These are phyloP conservation scores for Aphanocladium album DNA, from an alignment of 2,329 filamentous ascomycete genomes.

Conservation along the genomic window DNA sequence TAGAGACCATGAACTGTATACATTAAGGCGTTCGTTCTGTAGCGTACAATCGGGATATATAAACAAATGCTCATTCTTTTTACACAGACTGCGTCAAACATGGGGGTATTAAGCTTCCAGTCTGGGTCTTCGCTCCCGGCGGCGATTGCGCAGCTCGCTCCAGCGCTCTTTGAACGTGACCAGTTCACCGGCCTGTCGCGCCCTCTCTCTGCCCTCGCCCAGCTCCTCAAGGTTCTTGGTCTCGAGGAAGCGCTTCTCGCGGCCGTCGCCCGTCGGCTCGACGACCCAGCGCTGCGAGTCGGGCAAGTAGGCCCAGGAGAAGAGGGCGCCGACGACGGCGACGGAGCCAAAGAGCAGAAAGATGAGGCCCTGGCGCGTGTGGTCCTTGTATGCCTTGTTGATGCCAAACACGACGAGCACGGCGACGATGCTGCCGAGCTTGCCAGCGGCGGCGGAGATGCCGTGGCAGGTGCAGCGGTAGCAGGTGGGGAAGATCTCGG, in stretches of 20 bases:
- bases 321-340: conserved; percentile 43
- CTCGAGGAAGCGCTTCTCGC: conserved; percentile 34
- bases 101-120: neutral
- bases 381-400: conserved; percentile 37
- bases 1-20: neutral
- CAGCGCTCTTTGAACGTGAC: conserved; percentile 41
- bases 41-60: neutral
- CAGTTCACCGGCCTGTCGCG: conserved; percentile 38
- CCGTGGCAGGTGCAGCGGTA: conserved; percentile 60
- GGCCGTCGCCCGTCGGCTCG: conserved; percentile 22
- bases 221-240: conserved; percentile 47
- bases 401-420: conserved; percentile 47
- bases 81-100: conserved; percentile 1
- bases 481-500: conserved; percentile 59
- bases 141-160: conserved; percentile 29
- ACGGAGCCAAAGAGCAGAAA: conserved; percentile 48
- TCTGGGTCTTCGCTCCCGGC: neutral
- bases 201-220: conserved; percentile 43
- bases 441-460: conserved; percentile 56
- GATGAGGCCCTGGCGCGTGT: conserved; percentile 42
- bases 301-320: conserved; percentile 48
- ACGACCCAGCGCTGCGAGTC: conserved; percentile 38
- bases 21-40: neutral
- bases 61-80: neutral
- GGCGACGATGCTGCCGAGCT: conserved; percentile 51